Base-by-base conservation (phyloP, 208 protist genomes). In the Trypanosomatidae sp. region DNA sequence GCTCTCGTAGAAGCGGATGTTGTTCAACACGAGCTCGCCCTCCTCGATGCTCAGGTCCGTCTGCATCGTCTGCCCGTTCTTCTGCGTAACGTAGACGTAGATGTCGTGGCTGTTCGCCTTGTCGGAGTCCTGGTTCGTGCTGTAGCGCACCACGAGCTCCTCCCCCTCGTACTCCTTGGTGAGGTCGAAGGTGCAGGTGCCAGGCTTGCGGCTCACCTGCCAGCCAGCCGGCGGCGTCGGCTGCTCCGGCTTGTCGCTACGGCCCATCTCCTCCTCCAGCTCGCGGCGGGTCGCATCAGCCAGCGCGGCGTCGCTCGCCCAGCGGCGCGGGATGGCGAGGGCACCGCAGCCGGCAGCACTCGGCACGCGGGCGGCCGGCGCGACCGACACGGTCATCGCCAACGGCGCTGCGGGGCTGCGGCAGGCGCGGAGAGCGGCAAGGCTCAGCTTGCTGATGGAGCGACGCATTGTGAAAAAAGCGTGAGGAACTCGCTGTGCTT, bases 181-280 rank as follows among this genome's bases (percentile, higher is more conserved):
- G 73, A 97, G 76, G 36, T 83, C 82, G 47, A 96, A 97, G 49
- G 72, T 73, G 67, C 77, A 74, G n/a, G 85, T 90, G 25, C 90
- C 90, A 0, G 91, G 82, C 43, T 81, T 90, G 62, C 83, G 90
- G 46, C 80, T 66, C 58, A 96, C 71, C 43, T 81, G 79, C 93
- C 93, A 97, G 12, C 91, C 91, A 3, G 52, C 71, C 17, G 93
- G 93, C 49, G 87, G 71, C 46, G 81, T 82, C 10, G 93, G 93
- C 78, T 91, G 83, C 81, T 83, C 78, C n/a, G 88, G 87, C 69
- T 89, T 89, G 74, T 77, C 86, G 62, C 76, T 85, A 59, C 92
- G 90, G 65, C 82, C 81, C 76, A 89, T 82, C 81, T 97, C 93
- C 62, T 96, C 93, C 71, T 94, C 87, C 56, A 97, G 65, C 83